phyloP scores from a whole-genome alignment of 768 basidiomycete species.

The Ramaria rubella region DNA sequence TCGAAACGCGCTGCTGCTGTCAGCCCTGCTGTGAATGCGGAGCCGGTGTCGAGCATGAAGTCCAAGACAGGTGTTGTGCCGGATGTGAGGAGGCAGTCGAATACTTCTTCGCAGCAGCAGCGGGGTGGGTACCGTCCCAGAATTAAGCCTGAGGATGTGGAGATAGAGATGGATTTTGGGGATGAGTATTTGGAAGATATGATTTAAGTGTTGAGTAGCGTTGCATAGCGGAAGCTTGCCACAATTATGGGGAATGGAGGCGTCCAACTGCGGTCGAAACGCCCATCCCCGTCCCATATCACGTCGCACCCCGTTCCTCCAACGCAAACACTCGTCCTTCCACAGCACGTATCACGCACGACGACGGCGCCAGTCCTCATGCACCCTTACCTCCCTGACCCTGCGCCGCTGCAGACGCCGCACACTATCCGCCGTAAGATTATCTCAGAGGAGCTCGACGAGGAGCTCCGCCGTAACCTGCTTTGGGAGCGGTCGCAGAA shows the following conservation, averaged over 20 bases:
- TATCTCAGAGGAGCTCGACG: slow-evolving; percentile 79
- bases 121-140: slow-evolving; percentile 13
- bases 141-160: slow-evolving; percentile 14
- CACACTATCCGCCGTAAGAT: slow-evolving; percentile 80
- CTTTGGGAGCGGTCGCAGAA: slow-evolving; percentile 52
- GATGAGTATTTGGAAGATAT: no score
- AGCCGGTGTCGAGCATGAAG: slow-evolving; percentile 2
- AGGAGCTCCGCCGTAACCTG: slow-evolving; percentile 73
- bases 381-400: slow-evolving; percentile 63
- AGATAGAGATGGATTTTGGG: slow-evolving; percentile 16
- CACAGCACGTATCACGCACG: slow-evolving; percentile 4
- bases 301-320: no score
- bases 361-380: slow-evolving; percentile 52
- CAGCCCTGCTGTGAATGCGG: neutral
- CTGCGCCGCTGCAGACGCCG: slow-evolving; percentile 66
- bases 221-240: no score
- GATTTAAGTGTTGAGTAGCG: no score
- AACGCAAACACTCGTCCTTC: neutral
- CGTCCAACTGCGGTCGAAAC: no score
- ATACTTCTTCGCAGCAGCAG: neutral
- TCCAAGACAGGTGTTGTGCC: no score
- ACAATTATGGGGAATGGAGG: no score
- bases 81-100: no score
- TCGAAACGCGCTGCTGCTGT: slow-evolving; percentile 21
- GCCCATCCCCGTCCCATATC: no score